Conservation (phyloP, 2,329 filamentous ascomycete genomes). For the Venturiaceae sp. region DNA sequence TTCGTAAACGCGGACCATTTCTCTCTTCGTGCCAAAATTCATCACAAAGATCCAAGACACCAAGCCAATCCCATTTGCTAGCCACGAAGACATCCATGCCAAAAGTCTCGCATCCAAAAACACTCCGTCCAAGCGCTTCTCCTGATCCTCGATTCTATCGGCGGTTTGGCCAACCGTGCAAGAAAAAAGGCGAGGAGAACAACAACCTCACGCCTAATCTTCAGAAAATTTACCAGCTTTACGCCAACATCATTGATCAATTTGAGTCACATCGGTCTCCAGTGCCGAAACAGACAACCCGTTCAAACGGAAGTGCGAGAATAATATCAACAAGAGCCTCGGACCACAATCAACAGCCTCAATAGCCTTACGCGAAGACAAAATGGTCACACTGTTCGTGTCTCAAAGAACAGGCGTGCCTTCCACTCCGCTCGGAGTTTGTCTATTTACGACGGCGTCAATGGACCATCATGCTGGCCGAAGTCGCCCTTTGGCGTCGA, state of each 20-base stretch:
- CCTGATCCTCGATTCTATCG: not conserved
- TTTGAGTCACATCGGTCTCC: not conserved
- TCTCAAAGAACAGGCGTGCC: not conserved
- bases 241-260: too few species aligned
- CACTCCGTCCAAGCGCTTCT: not conserved
- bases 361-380: not conserved
- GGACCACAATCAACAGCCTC: not conserved
- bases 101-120: not conserved
- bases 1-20: not conserved
- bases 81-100: not conserved
- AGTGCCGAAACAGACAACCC: not conserved
- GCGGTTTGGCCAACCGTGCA: not conserved
- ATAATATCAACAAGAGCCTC: not conserved
- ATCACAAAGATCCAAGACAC: too few species aligned
- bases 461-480: not conserved
- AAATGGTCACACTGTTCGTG: not conserved
- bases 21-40: not conserved
- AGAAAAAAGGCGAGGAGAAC: not conserved
- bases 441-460: not conserved
- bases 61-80: not conserved
- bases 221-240: too few species aligned
- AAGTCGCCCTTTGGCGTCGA: not conserved
- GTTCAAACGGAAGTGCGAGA: not conserved
- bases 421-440: not conserved
- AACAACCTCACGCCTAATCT: not conserved